Conservation (phyloP, 2,329 filamentous ascomycete genomes). For the Volutella citrinella region DNA sequence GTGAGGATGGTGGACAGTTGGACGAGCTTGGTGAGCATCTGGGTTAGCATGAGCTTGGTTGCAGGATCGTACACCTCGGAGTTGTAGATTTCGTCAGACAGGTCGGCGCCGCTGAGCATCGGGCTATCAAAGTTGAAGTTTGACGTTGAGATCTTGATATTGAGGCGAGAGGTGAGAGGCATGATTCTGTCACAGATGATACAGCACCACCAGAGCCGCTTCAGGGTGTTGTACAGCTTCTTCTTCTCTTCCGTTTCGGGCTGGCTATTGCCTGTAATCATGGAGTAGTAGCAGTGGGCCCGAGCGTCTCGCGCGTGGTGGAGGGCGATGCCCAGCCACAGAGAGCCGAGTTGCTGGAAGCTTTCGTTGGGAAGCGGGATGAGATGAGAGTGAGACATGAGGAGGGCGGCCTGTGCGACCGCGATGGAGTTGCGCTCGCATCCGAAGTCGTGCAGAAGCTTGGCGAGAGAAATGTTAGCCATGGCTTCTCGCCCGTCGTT, state of each 20-base stretch:
- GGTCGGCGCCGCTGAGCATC: slow-evolving; percentile 13
- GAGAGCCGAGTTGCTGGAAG: slow-evolving; percentile 22
- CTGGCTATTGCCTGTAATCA: slow-evolving; percentile 6
- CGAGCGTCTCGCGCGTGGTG: slow-evolving; percentile 22
- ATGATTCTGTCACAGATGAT: slow-evolving; percentile 21
- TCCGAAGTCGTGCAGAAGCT: slow-evolving; percentile 25
- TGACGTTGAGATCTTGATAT: slow-evolving; percentile 20
- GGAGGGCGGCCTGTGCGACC: slow-evolving; percentile 20
- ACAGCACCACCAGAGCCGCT: slow-evolving; percentile 24
- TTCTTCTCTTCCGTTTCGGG: slow-evolving; percentile 9
- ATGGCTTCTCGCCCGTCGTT: too few relatives aligned
- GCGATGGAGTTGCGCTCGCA: slow-evolving; percentile 21
- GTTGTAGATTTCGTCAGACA: slow-evolving; percentile 17
- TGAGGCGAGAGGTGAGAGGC: slow-evolving; percentile 19
- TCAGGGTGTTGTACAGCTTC: slow-evolving; percentile 19
- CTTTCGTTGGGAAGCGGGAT: slow-evolving; percentile 22
- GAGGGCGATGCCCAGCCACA: slow-evolving; percentile 24
- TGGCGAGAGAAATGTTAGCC: too few relatives aligned
- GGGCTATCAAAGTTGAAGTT: slow-evolving; percentile 23
- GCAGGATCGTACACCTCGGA: slow-evolving; percentile 21
- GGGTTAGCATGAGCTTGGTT: slow-evolving; percentile 16
- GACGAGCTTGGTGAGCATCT: slow-evolving; percentile 19
- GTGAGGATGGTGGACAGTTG: slow-evolving; percentile 22
- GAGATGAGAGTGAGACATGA: slow-evolving; percentile 21
- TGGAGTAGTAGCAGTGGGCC: slow-evolving; percentile 19